Base-by-base conservation (phyloP, 2,329 filamentous ascomycete genomes). In the Xylaria sp. region DNA sequence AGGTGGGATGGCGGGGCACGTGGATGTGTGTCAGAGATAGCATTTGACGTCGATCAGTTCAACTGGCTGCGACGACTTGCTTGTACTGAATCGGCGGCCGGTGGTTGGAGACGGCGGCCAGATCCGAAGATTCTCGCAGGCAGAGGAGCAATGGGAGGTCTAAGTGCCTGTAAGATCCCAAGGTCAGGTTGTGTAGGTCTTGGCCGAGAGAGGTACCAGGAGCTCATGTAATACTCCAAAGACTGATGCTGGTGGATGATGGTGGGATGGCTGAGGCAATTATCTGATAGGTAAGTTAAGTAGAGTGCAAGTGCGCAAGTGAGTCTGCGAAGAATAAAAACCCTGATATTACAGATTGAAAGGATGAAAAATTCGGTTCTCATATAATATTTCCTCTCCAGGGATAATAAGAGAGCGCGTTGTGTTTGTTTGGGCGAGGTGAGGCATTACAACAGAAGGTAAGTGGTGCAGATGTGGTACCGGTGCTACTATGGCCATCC, bases 1-100 rank as follows among this genome's bases (percentile, higher is more conserved):
- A 41, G 23, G 52, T 18, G 25, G 56, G 20, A 55, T 44, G 59
- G 52, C 31, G 20, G 44, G 31, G 52, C 58, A 67, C 58, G 44
- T 41, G 58, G 59, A 15, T 23, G 37, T 55, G 64, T 56, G 20
- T n/a, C 18, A 8, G 28, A 56, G 39, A 48, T 46, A 15, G 41
- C 39, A 55, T 44, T 48, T 25, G 28, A 23, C 37, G 44, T 34
- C 50, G 44, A 46, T 44, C 50, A 46, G 50, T 61, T n/a, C n/a
- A n/a, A n/a, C n/a, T 13, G 39, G 12, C 20, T 25, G 44, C 23
- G n/a, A 25, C 25, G 3, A 28, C 28, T 28, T 10, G 20, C 48
- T 54, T 18, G 41, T 34, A 37, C n/a, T 37, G 5, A 44, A 20
- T 7, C 15, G 15, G 23, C 7, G 25, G 18, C 23, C 2, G 31